Evolutionary conservation across 441 rosid species (phyloP).

Genomic region (Hypseocharis bilobata): DNA sequence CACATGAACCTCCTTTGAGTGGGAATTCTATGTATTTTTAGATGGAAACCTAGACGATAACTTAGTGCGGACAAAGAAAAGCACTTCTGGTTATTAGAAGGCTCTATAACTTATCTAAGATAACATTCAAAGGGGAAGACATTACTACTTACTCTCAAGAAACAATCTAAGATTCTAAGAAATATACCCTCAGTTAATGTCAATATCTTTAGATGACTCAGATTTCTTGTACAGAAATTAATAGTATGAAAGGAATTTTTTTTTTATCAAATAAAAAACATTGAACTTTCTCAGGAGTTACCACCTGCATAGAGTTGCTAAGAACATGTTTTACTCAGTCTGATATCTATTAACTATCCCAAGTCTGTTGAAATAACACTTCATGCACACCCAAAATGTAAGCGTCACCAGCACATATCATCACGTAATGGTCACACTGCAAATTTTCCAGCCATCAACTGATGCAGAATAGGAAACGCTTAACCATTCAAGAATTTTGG

Average conservation of each 20-base stretch:
- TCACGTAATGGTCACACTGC: too few species aligned
- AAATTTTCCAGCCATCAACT: too few species aligned
- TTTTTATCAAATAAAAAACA: background rate
- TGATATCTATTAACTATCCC: background rate
- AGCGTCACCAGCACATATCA: too few species aligned
- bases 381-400: too few species aligned
- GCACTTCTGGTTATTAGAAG: background rate
- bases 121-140: background rate
- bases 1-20: background rate
- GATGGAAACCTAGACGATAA: background rate
- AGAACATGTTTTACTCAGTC: background rate
- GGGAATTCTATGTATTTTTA: background rate
- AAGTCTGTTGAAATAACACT: background rate
- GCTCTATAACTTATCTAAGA: background rate
- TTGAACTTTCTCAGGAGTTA: too few species aligned
- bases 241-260: background rate
- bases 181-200: background rate
- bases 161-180: background rate
- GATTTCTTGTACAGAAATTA: background rate
- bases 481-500: too few species aligned
- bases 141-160: background rate
- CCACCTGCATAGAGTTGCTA: too few species aligned
- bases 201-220: background rate
- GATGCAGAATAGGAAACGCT: too few species aligned
- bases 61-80: background rate